These are phyloP conservation scores for Tetraselmis chui DNA, from an alignment of 139 green algal species.

Conservation along the genomic window DNA sequence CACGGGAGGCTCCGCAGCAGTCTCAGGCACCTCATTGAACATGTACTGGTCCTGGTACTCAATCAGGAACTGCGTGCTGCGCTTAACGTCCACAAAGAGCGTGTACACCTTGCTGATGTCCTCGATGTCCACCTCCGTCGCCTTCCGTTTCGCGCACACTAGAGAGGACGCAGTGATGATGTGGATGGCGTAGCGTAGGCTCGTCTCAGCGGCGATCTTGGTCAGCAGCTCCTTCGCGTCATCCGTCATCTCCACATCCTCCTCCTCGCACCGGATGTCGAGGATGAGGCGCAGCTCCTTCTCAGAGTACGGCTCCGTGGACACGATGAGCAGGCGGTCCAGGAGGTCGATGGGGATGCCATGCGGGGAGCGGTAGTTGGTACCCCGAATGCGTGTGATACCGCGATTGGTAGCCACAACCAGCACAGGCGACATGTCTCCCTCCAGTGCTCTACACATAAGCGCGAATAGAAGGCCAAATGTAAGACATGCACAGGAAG, in stretches of 20 bases:
- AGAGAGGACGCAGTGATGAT: conserved; percentile 89
- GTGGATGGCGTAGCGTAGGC: conserved; percentile 92
- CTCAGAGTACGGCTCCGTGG: conserved; percentile 89
- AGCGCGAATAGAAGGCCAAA: background rate
- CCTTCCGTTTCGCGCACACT: conserved; percentile 76
- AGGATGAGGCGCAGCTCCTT: conserved; percentile 90
- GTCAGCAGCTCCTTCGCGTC: conserved; percentile 93
- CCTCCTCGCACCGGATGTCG: conserved; percentile 90
- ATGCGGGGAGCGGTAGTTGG: conserved; percentile 89
- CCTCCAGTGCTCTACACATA: conserved; percentile 76
- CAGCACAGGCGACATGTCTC: conserved; percentile 95
- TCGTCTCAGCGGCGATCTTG: conserved; percentile 91
- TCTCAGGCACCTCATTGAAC: conserved; percentile 86
- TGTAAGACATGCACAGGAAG: too few species aligned
- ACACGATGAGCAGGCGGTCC: conserved; percentile 97
- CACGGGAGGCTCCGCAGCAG: background rate
- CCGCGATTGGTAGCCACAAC: conserved; percentile 96
- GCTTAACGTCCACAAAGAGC: conserved; percentile 95
- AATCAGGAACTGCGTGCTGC: conserved; percentile 79
- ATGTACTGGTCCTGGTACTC: conserved; percentile 98
- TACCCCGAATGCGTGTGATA: conserved; percentile 94
- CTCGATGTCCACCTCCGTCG: conserved; percentile 81
- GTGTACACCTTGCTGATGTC: conserved; percentile 90
- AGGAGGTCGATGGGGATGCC: conserved; percentile 98
- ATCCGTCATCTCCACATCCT: conserved; percentile 88